Percentiles rank a stretch among this genome's conserved stretches.
These are phyloP conservation scores for Saraca asoca DNA, from an alignment of 331 rosid species.

Conservation along the genomic window DNA sequence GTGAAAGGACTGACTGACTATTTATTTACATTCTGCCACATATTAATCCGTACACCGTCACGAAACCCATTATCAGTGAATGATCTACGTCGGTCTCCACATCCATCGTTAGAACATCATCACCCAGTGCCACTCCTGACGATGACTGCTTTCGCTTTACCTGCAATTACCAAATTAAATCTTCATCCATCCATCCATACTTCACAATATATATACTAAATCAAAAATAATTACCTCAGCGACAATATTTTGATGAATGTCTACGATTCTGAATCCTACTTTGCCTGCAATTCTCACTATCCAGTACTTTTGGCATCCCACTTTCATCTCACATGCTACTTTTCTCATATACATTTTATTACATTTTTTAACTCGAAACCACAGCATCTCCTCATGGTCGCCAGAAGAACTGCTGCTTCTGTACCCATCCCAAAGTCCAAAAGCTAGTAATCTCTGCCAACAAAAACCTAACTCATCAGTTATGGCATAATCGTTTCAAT, in stretches of 20 bases:
- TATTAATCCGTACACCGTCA: slow-evolving; percentile 71
- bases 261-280: slow-evolving; percentile 54
- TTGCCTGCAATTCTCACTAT: slow-evolving; percentile 50
- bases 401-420: slow-evolving; percentile 34
- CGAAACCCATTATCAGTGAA: slow-evolving; percentile 71
- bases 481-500: too few species aligned
- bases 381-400: slow-evolving; percentile 41
- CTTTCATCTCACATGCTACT: slow-evolving; percentile 56
- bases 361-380: slow-evolving; percentile 66
- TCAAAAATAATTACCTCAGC: slow-evolving; percentile 62
- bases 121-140: slow-evolving; percentile 60
- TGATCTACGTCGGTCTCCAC: slow-evolving; percentile 61
- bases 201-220: too few species aligned
- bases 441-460: slow-evolving; percentile 57
- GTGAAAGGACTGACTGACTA: too few species aligned
- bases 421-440: slow-evolving; percentile 76
- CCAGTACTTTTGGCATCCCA: slow-evolving; percentile 51
- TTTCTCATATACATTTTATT: slow-evolving; percentile 44
- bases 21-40: slow-evolving; percentile 50
- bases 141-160: slow-evolving; percentile 62
- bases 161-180: slow-evolving; percentile 39
- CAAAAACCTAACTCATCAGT: too few species aligned
- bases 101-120: slow-evolving; percentile 69
- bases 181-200: background rate
- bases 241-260: slow-evolving; percentile 49